Percentiles rank a stretch among this genome's conserved stretches.
phyloP scores from a whole-genome alignment of 148 eudicot genomes.

The Simmondsia chinensis region DNA sequence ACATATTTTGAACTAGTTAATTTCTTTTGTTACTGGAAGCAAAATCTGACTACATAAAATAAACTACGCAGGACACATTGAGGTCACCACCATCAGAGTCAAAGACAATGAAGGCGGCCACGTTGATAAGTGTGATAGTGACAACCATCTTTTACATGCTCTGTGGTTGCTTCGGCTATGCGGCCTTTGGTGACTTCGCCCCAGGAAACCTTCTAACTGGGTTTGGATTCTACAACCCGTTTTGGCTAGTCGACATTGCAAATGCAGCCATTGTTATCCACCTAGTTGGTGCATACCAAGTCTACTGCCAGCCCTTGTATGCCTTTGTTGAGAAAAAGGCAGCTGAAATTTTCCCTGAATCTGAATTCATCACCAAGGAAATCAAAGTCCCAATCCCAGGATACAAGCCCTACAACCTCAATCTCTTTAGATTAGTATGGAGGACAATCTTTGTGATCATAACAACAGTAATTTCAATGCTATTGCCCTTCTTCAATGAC shows the following conservation, averaged over 20 bases:
- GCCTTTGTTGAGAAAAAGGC: constrained; percentile 39
- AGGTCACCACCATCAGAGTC: constrained; percentile 42
- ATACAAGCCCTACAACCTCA: constrained; percentile 20
- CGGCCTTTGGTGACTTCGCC: constrained; percentile 43
- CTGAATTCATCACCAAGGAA: constrained; percentile 28
- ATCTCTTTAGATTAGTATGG: constrained; percentile 35
- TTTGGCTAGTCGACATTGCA: constrained; percentile 51
- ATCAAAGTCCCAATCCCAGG: constrained; percentile 26
- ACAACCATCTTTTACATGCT: constrained; percentile 45
- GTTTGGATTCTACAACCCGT: constrained; percentile 57
- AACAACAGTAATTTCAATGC: constrained; percentile 44
- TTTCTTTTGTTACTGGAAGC: too few relatives aligned
- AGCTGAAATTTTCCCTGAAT: constrained; percentile 21
- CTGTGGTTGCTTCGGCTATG: constrained; percentile 50
- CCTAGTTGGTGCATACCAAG: constrained; percentile 52
- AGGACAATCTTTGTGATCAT: constrained; percentile 37
- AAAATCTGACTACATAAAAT: too few relatives aligned
- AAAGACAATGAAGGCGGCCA: constrained; percentile 46
- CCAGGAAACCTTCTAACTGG: constrained; percentile 49
- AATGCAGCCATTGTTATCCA: constrained; percentile 45
- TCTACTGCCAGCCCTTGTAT: constrained; percentile 42
- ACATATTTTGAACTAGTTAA: background rate
- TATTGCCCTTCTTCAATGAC: constrained; percentile 45
- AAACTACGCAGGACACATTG: constrained; percentile 23
- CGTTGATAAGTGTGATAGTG: constrained; percentile 30